A percentile compares a stretch with the other conserved stretches of the same genome.
Conservation (phyloP, 1,284 basidiomycete genomes). For the Austroboletus niveus region DNA sequence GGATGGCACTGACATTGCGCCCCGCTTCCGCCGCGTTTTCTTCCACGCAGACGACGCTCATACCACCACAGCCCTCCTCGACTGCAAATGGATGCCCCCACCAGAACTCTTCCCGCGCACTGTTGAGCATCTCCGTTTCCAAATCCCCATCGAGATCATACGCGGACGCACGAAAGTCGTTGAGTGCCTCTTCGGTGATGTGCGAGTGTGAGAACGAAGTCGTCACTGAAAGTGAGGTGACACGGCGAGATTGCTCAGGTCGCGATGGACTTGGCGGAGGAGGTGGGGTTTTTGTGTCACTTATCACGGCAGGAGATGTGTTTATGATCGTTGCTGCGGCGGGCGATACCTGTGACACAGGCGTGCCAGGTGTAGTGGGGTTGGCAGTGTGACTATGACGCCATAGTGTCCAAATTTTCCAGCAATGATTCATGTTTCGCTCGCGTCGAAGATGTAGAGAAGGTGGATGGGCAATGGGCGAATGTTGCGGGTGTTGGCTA, state of each 20-base stretch:
- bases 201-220: slow-evolving; percentile 28
- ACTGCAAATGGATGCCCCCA: slow-evolving; percentile 8
- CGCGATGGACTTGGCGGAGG: neutral
- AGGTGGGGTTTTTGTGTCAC: neutral
- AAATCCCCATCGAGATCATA: slow-evolving; percentile 28
- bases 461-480: slow-evolving; percentile 3
- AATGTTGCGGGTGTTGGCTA: neutral
- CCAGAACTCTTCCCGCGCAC: slow-evolving; percentile 17
- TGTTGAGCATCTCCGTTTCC: slow-evolving; percentile 30
- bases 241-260: slow-evolving; percentile 19
- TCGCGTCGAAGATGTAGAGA: slow-evolving; percentile 1
- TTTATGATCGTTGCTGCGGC: neutral
- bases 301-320: neutral
- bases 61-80: slow-evolving; percentile 4
- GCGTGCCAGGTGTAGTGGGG: neutral
- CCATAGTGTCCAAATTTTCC: slow-evolving; percentile 24
- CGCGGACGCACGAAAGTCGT: slow-evolving; percentile 24
- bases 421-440: slow-evolving; percentile 6
- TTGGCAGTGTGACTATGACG: neutral
- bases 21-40: slow-evolving; percentile 1
- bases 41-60: neutral
- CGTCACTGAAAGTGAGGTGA: slow-evolving; percentile 24
- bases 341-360: slow-evolving; percentile 5
- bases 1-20: slow-evolving; percentile 3
- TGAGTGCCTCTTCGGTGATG: slow-evolving; percentile 26